Conservation (phyloP, 345 rosid species). For the Brassica nigra region DNA sequence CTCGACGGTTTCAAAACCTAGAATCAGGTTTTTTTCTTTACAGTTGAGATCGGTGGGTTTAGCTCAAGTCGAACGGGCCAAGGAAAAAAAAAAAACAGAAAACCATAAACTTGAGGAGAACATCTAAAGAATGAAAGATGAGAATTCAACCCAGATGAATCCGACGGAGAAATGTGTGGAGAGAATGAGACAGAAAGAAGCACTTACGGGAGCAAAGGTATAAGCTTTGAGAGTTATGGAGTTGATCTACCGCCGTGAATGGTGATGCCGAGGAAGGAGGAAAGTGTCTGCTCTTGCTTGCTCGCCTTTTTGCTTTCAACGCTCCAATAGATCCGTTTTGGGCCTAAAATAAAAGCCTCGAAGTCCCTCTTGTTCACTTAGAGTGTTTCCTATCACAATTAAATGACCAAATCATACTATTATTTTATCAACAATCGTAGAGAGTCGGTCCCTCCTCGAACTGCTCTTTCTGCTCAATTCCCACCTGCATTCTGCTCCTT, state of each 20-base stretch:
- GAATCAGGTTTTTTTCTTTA: background rate
- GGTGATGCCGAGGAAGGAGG: background rate
- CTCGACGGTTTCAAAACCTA: background rate
- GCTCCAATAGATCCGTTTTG: background rate
- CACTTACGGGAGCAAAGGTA: conserved; percentile 13
- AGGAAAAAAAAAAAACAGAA: background rate
- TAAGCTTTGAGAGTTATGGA: conserved; percentile 13
- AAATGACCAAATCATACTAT: no score
- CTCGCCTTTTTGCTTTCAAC: background rate
- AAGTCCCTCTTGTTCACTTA: no score
- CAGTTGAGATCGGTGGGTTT: background rate
- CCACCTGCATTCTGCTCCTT: conserved; percentile 95
- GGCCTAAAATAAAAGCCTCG: background rate
- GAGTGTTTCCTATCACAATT: background rate
- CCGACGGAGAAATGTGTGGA: background rate
- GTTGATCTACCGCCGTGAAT: background rate
- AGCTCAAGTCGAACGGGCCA: background rate
- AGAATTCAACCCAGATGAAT: background rate
- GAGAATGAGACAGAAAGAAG: conserved; percentile 12
- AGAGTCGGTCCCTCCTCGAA: background rate
- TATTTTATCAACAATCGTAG: no score
- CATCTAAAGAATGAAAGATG: background rate
- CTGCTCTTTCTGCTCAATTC: conserved; percentile 72
- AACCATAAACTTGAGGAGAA: background rate
- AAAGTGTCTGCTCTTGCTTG: background rate